phyloP scores from a whole-genome alignment of 2,329 filamentous ascomycete genomes.

The Salinomyces thailandicus region DNA sequence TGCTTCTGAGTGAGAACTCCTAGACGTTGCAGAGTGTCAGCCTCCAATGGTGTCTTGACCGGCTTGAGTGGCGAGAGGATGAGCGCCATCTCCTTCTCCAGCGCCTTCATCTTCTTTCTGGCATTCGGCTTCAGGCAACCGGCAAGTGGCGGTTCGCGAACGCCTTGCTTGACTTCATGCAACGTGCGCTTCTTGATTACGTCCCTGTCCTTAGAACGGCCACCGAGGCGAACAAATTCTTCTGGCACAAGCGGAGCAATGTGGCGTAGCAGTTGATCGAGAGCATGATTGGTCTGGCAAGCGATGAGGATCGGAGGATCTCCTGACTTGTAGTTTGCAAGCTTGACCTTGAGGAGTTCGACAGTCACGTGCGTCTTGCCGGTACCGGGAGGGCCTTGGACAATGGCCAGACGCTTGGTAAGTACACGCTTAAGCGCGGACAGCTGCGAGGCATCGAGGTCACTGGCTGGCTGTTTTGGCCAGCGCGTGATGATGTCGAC shows the following conservation, averaged over 20 bases:
- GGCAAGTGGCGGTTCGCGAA: conserved; percentile 25
- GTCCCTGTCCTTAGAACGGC: conserved; percentile 54
- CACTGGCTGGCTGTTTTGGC: conserved; percentile 37
- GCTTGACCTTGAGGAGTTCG: conserved; percentile 54
- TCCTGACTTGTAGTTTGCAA: conserved; percentile 45
- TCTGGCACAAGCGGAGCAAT: conserved; percentile 51
- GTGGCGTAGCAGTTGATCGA: conserved; percentile 67
- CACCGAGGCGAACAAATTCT: conserved; percentile 54
- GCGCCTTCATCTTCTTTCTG: conserved; percentile 31
- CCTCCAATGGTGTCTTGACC: conserved; percentile 39
- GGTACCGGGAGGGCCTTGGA: conserved; percentile 74
- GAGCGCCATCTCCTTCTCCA: conserved; percentile 32
- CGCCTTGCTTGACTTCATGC: conserved; percentile 45
- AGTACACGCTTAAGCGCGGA: conserved; percentile 59
- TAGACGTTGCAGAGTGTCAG: conserved; percentile 43
- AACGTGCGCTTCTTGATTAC: conserved; percentile 56
- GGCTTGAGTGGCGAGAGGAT: conserved; percentile 37
- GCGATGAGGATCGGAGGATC: conserved; percentile 66
- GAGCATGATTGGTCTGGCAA: conserved; percentile 81
- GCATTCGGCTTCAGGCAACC: conserved; percentile 34
- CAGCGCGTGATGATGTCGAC: conserved; percentile 47
- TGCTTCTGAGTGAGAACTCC: conserved; percentile 55
- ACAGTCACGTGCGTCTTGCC: conserved; percentile 78
- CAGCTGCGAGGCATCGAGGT: conserved; percentile 62
- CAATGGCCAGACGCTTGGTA: conserved; percentile 59